Conservation (phyloP, 148 eudicot species). For the Pharnaceum exiguum region DNA sequence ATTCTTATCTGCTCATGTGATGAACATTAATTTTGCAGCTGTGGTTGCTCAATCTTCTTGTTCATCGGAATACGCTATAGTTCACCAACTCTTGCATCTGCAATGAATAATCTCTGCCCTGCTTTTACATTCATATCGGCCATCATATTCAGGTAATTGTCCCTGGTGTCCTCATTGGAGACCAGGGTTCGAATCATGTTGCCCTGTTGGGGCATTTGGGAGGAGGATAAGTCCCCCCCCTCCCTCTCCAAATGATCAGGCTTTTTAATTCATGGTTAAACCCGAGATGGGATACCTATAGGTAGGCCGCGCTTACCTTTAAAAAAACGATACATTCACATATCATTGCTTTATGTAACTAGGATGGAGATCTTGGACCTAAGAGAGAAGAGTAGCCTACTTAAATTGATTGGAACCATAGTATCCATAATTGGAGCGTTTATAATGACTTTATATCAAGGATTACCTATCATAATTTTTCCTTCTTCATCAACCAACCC, state of each 20-base stretch:
- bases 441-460: constrained; percentile 45
- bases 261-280: too few relatives aligned
- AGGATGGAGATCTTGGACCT: constrained; percentile 48
- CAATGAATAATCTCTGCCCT: constrained; percentile 26
- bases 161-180: neutral
- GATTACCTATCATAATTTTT: constrained; percentile 36
- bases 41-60: constrained; percentile 19
- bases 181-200: neutral
- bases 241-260: neutral
- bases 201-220: neutral
- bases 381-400: constrained; percentile 25
- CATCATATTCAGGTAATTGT: constrained; percentile 21
- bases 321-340: too few relatives aligned
- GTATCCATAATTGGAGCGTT: constrained; percentile 46
- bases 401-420: constrained; percentile 38
- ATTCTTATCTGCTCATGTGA: neutral
- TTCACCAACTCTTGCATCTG: constrained; percentile 33
- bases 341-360: too few relatives aligned
- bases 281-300: too few relatives aligned
- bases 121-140: constrained; percentile 24
- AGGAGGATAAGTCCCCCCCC: neutral
- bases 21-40: constrained; percentile 27
- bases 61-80: constrained; percentile 23
- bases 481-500: constrained; percentile 21
- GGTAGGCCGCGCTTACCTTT: too few relatives aligned